These are phyloP conservation scores for Eimeria falciformis DNA, from an alignment of 169 alveolate species.

Conservation along the genomic window DNA sequence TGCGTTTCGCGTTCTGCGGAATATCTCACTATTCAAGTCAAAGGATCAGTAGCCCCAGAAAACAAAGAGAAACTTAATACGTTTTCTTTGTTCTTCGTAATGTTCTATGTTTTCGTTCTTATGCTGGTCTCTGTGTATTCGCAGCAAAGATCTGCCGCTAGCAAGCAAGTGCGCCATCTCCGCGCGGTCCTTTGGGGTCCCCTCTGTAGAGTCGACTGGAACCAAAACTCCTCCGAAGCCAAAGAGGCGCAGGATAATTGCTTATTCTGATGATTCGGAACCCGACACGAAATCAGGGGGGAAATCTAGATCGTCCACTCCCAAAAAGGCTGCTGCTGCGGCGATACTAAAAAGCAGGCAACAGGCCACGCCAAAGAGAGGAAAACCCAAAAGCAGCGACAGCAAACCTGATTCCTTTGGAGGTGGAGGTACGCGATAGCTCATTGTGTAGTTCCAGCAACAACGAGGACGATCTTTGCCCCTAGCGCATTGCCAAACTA, in stretches of 20 bases:
- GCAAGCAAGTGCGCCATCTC: background rate
- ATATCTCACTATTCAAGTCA: too few species aligned
- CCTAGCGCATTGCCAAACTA: too few species aligned
- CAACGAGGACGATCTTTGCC: too few species aligned
- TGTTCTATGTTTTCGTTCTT: background rate
- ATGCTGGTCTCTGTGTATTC: background rate
- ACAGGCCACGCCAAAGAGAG: slow-evolving; percentile 24
- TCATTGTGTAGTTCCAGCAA: too few species aligned
- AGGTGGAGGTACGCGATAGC: slow-evolving; percentile 20
- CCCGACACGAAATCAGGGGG: background rate
- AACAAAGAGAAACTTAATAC: too few species aligned
- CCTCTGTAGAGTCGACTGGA: background rate
- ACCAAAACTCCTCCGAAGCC: slow-evolving; percentile 61
- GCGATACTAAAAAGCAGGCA: slow-evolving; percentile 38
- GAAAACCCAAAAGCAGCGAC: background rate
- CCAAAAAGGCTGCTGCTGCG: slow-evolving; percentile 24
- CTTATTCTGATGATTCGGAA: slow-evolving; percentile 50
- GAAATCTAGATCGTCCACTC: slow-evolving; percentile 24
- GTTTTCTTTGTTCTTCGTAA: too few species aligned
- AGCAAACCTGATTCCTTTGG: background rate
- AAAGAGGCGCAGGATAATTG: slow-evolving; percentile 46
- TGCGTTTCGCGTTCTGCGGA: too few species aligned
- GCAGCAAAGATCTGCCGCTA: background rate
- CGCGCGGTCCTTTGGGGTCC: background rate
- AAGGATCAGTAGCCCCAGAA: too few species aligned